Base-by-base conservation (phyloP, 306 rosid species). In the Pueraria montana region DNA sequence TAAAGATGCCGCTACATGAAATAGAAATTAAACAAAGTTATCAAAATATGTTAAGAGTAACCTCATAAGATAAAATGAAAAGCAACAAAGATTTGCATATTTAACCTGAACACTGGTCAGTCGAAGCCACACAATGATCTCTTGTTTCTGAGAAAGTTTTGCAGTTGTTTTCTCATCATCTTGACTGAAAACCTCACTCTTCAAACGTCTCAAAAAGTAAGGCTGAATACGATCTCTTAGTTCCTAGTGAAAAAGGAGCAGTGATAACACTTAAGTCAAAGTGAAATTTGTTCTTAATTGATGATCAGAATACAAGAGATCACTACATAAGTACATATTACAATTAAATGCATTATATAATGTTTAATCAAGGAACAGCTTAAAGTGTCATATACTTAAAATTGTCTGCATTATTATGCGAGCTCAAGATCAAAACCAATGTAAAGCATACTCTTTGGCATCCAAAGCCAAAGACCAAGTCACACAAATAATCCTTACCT, bases 101-200 rank as follows among this genome's bases (percentile, higher is more conserved):
- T 84, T 21, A 68, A 95, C 98, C 98, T 95, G 98, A 71, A 90
- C 77, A 85, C 82, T 85, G 63, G 97, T 92, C 84, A 93, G 62
- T 78, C 87, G 88, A 76, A 95, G 93, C 98, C 98, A 93, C 82
- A 95, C 97, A 17, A 95, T 93, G 50, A 95, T 88, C 84, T 95
- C 98, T 61, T 67, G 87, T 91, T 95, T 95, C 72, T 85, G 87
- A 72, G 98, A 95, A 70, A 95, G 93, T 75, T 91, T 91, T 58
- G 92, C 69, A 11, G 85, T 74, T 68, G 84, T 79, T 80, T 90
- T 80, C 14, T 88, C 73, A 24, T 87, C 78, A 70, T 89, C 95
- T 86, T 95, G 92, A 81, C 73, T 89, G 82, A 95, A 95, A 27
- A 95, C 93, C 84, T 93, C 98, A 81, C 85, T 91, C 91, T 95